Evolutionary conservation across 2,329 filamentous ascomycete genomes (phyloP), one percentile per base, ranked within the genome.

Genomic region (Colletotrichum shisoi): DNA sequence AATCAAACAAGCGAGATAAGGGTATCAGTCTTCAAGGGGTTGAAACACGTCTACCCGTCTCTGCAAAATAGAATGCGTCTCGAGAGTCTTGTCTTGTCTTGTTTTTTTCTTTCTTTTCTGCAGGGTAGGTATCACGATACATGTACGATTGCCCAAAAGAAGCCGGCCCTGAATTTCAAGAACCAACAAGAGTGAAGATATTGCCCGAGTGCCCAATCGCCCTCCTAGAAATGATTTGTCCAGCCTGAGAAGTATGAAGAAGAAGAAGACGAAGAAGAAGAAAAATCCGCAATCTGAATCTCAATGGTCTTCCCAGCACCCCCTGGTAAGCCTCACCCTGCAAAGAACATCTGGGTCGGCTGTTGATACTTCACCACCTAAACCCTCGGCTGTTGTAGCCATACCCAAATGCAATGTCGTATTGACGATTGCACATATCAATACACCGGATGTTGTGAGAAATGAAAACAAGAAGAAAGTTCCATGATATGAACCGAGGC

Each of bases 1-100:
- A 68, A 66, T 68, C 62, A 68, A 66, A 68, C 65, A 68, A 68
- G 65, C 62, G 65, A 68, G 51, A 68, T 68, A 68, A 66, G 56
- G 27, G 56, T 57, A 68, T 68, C 65, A 57, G 45, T 51, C 51
- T 53, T 37, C 62, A 60, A 45, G 62, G 65, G 62, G 62, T 51
- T 61, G 65, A 66, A 61, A 68, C 65, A 44, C 21, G 57, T 57
- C 53, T 56, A n/a, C 56, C 57, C 59, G 37, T 57, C 59, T 63
- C 51, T 48, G 44, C 39, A 40, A 27, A 52, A 57, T 17, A 54
- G 49, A 49, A 51, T 57, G 62, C 44, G 27, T 31, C 27, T 31
- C 27, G 27, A 31, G 27, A 31, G 27, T 31, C 27, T 31, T 8
- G 27, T 31, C 27, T 31, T 31, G 44, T 57, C 56, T 66, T 44